Base-by-base conservation (phyloP, 176 grass and related monocot species). In the Ananas comosus region DNA sequence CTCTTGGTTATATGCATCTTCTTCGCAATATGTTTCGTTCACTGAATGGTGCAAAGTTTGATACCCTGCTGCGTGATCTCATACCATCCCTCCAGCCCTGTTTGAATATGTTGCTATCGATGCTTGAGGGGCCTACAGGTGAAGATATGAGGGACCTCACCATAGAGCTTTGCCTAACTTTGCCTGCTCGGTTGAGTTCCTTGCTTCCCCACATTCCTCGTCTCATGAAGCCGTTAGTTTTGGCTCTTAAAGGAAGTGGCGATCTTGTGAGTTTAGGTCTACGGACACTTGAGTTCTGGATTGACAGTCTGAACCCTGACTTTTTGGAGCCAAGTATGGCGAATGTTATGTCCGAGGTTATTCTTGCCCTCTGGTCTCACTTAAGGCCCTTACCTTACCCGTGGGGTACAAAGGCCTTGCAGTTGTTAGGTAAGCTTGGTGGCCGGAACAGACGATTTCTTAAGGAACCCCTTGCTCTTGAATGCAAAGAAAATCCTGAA, bases 281-380 rank as follows among this genome's bases (percentile, higher is more conserved):
- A 68, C 80, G 90, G 53, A 99, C 94, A 13, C 90, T 99, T 22
- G 94, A 93, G 59, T 99, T 99, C 80, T 99, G 94, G 94, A 99
- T 99, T 71, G 94, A 99, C 73, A 99, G 94, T 65, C 72, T 99
- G 51, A 99, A 99, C 64, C 94, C 94, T 81, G 94, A 99, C 84
- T 99, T 99, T 81, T 80, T 99, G 58, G 94, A 99, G 81, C 94
- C 94, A n/a, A 99, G 90, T 80, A 99, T 99, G 94, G 94, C 94
- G 66, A 92, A 83, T 88, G 83, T 92, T 69, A 93, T 99, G 90
- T 86, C 94, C 10, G 94, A 99, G 72, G 94, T 99, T 73, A 99
- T 93, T 81, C 89, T 88, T 83, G 90, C 94, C 67, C 86, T 99
- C 69, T 99, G 94, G 94, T 91, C 86, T 77, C 94, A 99, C 75